Base-by-base conservation (phyloP, 192 early-diverging fungal species). In the Diversispora epigaea region DNA sequence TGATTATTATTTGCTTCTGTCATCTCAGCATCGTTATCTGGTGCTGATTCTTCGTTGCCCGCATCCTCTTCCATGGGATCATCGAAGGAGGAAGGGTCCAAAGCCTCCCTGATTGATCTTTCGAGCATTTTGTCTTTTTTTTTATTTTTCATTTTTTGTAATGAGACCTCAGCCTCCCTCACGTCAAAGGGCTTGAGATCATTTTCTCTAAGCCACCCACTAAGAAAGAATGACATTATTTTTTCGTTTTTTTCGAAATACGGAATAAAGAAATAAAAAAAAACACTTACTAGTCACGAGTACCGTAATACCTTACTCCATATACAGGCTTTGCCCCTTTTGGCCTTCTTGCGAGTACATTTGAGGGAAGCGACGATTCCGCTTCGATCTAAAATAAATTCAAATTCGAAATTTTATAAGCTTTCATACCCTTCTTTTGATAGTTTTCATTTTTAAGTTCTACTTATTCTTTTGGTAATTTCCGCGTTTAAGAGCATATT, bases 211-310 rank as follows among this genome's bases (percentile, higher is more conserved):
- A 81, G 79, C 80, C 80, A 81, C n/a, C 80, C 80, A 75, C 80
- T 81, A 79, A 61, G 19, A 19, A 61, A 32, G 22, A 17, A 65
- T 17, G 17, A 55, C 22, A 25, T 43, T 9, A 2, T 43, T n/a
- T 40, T 43, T 39, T 43, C 1, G 12, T 11, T 17, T 15, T n/a
- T 15, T 4, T 22, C 17, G 11, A 4, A 40, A 61, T 8, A 61
- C 19, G 3, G 9, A 4, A 25, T 25, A 61, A 40, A 9, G 19
- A 7, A 61, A 61, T 6, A 50, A 17, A 50, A 32, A 50, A 58
- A 72, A 60, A 72, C 12, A 82, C 83, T 70, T 80, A 84, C 83
- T 82, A 84, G 76, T 84, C 81, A 45, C 63, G 75, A 50, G 81
- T 75, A 9, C 83, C 83, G 71, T 79, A 84, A 55, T 83, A 84